Conservation (phyloP, 257 asterid species). For the Mentha longifolia region DNA sequence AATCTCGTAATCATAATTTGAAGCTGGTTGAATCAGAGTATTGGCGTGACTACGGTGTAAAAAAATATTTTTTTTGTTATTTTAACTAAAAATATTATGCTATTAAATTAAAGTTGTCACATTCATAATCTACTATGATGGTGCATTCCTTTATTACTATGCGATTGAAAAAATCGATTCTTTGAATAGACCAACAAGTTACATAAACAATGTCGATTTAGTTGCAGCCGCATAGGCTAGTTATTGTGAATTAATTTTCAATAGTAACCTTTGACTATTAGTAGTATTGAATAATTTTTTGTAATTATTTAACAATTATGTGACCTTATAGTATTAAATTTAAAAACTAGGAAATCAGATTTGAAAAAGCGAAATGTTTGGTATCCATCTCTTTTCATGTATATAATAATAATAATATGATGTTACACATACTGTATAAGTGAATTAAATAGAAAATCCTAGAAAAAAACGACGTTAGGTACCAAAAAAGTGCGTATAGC, state of each 20-base stretch:
- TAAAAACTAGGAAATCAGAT: not conserved
- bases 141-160: not conserved
- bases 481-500: slow-evolving; percentile 1
- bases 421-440: not conserved
- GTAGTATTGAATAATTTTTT: not conserved
- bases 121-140: not conserved
- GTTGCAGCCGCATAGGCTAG: not conserved
- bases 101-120: not conserved
- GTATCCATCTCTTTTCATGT: not conserved
- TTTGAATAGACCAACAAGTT: not conserved
- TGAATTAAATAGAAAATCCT: not conserved
- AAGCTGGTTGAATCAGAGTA: slow-evolving; percentile 2
- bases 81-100: not conserved
- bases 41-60: not conserved
- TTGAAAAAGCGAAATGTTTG: not conserved
- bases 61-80: not conserved
- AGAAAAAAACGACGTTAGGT: not conserved
- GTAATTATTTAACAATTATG: not conserved
- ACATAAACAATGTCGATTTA: slow-evolving; percentile 14
- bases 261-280: slow-evolving; percentile 30
- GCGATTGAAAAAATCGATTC: not conserved
- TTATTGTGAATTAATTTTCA: slow-evolving; percentile 17
- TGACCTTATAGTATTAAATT: not conserved
- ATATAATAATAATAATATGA: not conserved
- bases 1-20: not conserved